These are phyloP conservation scores for Albatrellus sp. DNA, from an alignment of 1,284 basidiomycete species.

Conservation along the genomic window DNA sequence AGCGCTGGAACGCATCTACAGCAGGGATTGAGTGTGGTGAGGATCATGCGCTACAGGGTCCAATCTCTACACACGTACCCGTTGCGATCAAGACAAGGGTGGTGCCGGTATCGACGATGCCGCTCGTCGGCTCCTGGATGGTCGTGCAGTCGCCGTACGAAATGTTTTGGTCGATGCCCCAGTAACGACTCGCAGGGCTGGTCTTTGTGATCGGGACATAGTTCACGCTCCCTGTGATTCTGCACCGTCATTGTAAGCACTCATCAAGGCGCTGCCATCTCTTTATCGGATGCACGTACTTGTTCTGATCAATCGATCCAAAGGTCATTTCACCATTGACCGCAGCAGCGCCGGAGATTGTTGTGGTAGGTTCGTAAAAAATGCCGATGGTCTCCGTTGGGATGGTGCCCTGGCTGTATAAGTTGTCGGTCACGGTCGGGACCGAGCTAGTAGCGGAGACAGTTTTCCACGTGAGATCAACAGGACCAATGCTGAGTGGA, in stretches of 20 bases:
- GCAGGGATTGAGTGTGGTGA: neutral
- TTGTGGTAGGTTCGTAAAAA: slow-evolving; percentile 34
- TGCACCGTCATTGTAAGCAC: slow-evolving; percentile 6
- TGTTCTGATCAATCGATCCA: slow-evolving; percentile 31
- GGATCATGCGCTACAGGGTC: slow-evolving; percentile 11
- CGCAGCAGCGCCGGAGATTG: slow-evolving; percentile 11
- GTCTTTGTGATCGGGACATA: slow-evolving; percentile 39
- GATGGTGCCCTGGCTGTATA: slow-evolving; percentile 29
- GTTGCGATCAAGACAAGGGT: slow-evolving; percentile 27
- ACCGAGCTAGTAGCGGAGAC: slow-evolving; percentile 15
- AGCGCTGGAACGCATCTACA: slow-evolving; percentile 36
- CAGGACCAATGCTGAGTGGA: slow-evolving; percentile 29
- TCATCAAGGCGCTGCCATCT: neutral
- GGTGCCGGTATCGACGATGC: slow-evolving; percentile 49
- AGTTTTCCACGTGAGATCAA: slow-evolving; percentile 30
- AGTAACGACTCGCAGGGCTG: slow-evolving; percentile 32
- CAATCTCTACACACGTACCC: neutral
- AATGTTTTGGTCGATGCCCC: slow-evolving; percentile 43
- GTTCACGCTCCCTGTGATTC: slow-evolving; percentile 30
- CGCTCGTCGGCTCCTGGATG: slow-evolving; percentile 30
- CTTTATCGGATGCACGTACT: slow-evolving; percentile 13
- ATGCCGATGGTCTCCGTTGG: slow-evolving; percentile 31
- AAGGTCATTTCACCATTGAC: slow-evolving; percentile 36
- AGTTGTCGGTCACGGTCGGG: slow-evolving; percentile 26
- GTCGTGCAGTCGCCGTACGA: slow-evolving; percentile 24